Percentiles rank a stretch among this genome's conserved stretches.
Evolutionary conservation across 192 early-diverging fungal genomes (phyloP).

Genomic region (Linnemannia elongata): DNA sequence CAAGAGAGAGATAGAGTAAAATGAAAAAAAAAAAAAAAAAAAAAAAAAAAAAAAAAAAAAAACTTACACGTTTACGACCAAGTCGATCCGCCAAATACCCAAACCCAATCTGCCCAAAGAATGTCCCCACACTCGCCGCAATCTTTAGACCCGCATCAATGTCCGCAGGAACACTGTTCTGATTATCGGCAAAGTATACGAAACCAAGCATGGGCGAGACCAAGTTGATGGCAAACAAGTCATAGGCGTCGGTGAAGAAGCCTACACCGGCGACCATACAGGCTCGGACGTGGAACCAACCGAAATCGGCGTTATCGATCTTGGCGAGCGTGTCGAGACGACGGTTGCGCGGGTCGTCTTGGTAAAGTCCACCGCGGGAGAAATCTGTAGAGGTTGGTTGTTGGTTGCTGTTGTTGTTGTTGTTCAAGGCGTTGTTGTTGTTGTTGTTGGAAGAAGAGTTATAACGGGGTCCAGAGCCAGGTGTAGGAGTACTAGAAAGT

Average conservation of each 20-base stretch:
- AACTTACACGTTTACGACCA: constrained; percentile 78
- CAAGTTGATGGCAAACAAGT: constrained; percentile 93
- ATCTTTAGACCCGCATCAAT: constrained; percentile 90
- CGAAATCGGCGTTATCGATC: constrained; percentile 76
- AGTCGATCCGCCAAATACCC: constrained; percentile 85
- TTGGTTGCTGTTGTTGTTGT: background rate
- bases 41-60: constrained; percentile 4
- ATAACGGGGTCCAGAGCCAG: background rate
- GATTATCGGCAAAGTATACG: constrained; percentile 65
- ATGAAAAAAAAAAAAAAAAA: constrained; percentile 8
- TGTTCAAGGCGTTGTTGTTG: too few relatives aligned
- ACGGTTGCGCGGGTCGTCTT: constrained; percentile 27
- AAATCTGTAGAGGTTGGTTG: constrained; percentile 11
- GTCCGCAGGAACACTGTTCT: constrained; percentile 62
- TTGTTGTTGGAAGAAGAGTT: too few relatives aligned
- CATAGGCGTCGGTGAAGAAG: constrained; percentile 94
- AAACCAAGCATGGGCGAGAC: constrained; percentile 87
- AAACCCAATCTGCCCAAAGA: constrained; percentile 90
- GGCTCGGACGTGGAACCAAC: constrained; percentile 80
- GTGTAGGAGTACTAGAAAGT: background rate
- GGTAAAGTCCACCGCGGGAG: constrained; percentile 21
- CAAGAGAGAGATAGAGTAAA: too few relatives aligned
- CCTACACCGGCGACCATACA: constrained; percentile 81
- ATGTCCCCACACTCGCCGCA: constrained; percentile 86
- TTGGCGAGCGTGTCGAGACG: constrained; percentile 33